These are phyloP conservation scores for Calophaca sinica DNA, from an alignment of 306 rosid species.

Conservation along the genomic window DNA sequence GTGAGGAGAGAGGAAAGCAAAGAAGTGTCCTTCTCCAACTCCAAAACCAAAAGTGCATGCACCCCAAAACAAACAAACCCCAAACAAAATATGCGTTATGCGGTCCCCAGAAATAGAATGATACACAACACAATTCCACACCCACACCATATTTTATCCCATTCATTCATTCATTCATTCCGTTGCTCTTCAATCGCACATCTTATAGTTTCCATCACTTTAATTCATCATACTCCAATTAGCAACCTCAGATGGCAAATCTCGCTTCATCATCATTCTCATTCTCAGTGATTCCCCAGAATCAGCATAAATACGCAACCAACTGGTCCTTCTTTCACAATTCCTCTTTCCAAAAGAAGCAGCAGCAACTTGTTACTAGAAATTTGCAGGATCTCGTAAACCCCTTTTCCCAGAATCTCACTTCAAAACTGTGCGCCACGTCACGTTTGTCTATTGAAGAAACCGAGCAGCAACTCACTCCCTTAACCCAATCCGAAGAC, in stretches of 20 bases:
- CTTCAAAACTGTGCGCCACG: conserved; percentile 51
- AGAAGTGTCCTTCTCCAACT: background rate
- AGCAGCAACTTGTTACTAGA: conserved; percentile 42
- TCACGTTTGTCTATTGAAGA: conserved; percentile 59
- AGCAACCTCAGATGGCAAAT: conserved; percentile 56
- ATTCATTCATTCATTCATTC: background rate
- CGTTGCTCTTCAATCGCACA: background rate
- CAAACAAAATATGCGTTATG: background rate
- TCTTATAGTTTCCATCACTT: conserved; percentile 25
- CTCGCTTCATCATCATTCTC: conserved; percentile 49
- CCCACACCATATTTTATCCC: conserved; percentile 8
- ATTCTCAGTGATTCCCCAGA: conserved; percentile 43
- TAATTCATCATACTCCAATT: conserved; percentile 2
- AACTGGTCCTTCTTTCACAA: conserved; percentile 47
- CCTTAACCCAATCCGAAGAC: conserved; percentile 49
- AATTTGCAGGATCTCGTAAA: conserved; percentile 14
- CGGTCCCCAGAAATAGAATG: conserved; percentile 8
- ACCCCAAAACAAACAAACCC: background rate
- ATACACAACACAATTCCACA: background rate
- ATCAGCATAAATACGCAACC: conserved; percentile 40
- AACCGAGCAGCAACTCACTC: conserved; percentile 42
- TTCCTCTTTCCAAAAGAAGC: conserved; percentile 47
- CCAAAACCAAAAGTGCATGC: background rate
- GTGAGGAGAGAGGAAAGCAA: background rate
- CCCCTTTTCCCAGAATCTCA: conserved; percentile 40